These are phyloP conservation scores for Gnomoniopsis smithogilvyi DNA, from an alignment of 2,329 filamentous ascomycete genomes.

Conservation along the genomic window DNA sequence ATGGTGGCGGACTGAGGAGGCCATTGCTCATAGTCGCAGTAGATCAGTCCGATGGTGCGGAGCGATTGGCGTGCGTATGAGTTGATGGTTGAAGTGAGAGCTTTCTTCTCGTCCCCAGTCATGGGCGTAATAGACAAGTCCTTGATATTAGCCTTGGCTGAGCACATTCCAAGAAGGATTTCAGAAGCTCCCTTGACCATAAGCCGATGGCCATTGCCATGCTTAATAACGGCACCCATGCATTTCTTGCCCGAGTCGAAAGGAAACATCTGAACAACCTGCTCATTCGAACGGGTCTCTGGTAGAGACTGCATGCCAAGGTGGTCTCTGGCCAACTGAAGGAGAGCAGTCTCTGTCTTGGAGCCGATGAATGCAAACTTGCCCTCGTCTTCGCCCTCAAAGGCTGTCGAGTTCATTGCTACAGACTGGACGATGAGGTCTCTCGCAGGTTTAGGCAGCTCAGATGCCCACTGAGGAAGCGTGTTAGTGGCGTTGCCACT, in stretches of 20 bases:
- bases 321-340: constrained; percentile 47
- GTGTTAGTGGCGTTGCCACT: neutral
- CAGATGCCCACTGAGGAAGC: constrained; percentile 29
- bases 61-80: constrained; percentile 53
- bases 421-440: constrained; percentile 39
- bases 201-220: constrained; percentile 39
- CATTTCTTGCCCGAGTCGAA: constrained; percentile 55
- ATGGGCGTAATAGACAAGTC: constrained; percentile 22
- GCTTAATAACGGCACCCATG: constrained; percentile 53
- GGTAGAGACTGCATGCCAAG: constrained; percentile 46
- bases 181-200: constrained; percentile 57
- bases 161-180: constrained; percentile 46
- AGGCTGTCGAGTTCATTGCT: constrained; percentile 57
- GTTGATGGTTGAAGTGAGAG: constrained; percentile 52
- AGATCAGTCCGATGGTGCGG: constrained; percentile 59
- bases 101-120: constrained; percentile 26
- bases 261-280: constrained; percentile 48
- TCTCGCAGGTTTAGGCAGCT: constrained; percentile 27
- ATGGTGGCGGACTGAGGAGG: constrained; percentile 61
- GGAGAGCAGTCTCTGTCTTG: constrained; percentile 54
- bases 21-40: constrained; percentile 69
- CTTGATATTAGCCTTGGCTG: constrained; percentile 52
- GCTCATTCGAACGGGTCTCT: constrained; percentile 42
- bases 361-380: constrained; percentile 48
- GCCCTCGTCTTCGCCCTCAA: constrained; percentile 47